phyloP scores from a whole-genome alignment of 2,329 filamentous ascomycete genomes.

The Penicillium sp. region DNA sequence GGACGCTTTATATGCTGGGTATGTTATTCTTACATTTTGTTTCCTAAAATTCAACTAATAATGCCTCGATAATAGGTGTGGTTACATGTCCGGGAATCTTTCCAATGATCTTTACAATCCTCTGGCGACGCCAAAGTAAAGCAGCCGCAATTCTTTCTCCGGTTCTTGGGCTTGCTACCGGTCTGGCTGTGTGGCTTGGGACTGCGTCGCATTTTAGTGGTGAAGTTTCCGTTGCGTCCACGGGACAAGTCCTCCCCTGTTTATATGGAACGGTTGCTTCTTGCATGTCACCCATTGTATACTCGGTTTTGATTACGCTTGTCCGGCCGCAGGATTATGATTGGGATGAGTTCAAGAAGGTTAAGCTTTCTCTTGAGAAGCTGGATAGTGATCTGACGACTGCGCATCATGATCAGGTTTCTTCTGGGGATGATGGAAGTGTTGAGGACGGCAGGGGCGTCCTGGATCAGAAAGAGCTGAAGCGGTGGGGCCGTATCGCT shows the following conservation, averaged over 20 bases:
- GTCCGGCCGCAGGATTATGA: slow-evolving; percentile 45
- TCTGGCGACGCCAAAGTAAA: slow-evolving; percentile 53
- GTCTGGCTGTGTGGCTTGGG: slow-evolving; percentile 54
- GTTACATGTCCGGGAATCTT: slow-evolving; percentile 55
- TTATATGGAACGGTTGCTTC: slow-evolving; percentile 55
- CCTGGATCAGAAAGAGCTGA: slow-evolving; percentile 36
- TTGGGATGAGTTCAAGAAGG: slow-evolving; percentile 40
- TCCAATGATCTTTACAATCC: slow-evolving; percentile 53
- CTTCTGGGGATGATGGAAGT: background rate
- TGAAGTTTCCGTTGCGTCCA: slow-evolving; percentile 49
- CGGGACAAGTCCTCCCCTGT: slow-evolving; percentile 51
- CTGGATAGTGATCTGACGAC: slow-evolving; percentile 26
- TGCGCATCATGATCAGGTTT: slow-evolving; percentile 3
- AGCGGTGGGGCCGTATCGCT: slow-evolving; percentile 49
- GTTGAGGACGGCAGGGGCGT: slow-evolving; percentile 9
- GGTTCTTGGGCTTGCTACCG: slow-evolving; percentile 51
- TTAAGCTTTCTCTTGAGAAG: slow-evolving; percentile 30
- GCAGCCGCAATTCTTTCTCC: slow-evolving; percentile 52
- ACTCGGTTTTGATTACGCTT: slow-evolving; percentile 50
- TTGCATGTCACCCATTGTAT: slow-evolving; percentile 53
- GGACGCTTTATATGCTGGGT: slow-evolving; percentile 56
- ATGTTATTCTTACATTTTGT: background rate
- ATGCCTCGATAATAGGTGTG: slow-evolving; percentile 38
- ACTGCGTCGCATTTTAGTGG: slow-evolving; percentile 49
- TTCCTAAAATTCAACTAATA: too few species aligned